Evolutionary conservation across 176 grass and related monocot genomes (phyloP), one percentile per base, ranked within the genome.

Genomic region (Musa schizocarpa): DNA sequence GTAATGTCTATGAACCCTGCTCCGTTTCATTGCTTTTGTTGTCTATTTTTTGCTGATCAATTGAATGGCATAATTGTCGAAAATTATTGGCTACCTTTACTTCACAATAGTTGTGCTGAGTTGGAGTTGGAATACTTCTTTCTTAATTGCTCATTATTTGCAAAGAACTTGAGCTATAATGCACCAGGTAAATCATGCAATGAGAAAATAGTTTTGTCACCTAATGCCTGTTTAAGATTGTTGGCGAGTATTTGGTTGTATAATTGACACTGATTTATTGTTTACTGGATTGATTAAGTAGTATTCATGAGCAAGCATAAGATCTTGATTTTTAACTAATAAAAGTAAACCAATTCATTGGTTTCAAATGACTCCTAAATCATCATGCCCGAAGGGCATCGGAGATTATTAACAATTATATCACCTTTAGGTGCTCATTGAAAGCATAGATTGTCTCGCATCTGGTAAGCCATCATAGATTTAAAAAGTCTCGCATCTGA

Each of bases 1-100:
- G 94, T 98, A 87, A 93, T 86, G 43, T 24, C 55, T 17, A 27
- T 11, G 3, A 52, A 19, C n/a, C 54, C 43, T 8, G 26, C 21
- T 17, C 17, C 29, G 5, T 63, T 76, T 51, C 1, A 2, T 8
- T 48, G 34, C 34, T 79, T 51, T 7, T 12, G 21, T 70, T 70
- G 49, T 20, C 29, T 20, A 51, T 21, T 21, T 19, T 50, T 1
- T 8, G 1, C 26, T 58, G 11, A 9, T 50, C 27, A 71, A 50
- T 51, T 52, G 34, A 10, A 52, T 12, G 11, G 23, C 9, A 68
- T 23, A 68, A n/a, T 20, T 63, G 23, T 34, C 59, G 10, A 13
- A 27, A 26, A 25, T 12, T 26, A 22, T 29, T 9, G 9, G 2
- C 16, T 64, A 11, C 20, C 62, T 64, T 3, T 19, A 24, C 9